Percentiles rank a stretch among this genome's conserved stretches.
Conservation (phyloP, 2,329 filamentous ascomycete genomes). For the Fusarium metavorans region DNA sequence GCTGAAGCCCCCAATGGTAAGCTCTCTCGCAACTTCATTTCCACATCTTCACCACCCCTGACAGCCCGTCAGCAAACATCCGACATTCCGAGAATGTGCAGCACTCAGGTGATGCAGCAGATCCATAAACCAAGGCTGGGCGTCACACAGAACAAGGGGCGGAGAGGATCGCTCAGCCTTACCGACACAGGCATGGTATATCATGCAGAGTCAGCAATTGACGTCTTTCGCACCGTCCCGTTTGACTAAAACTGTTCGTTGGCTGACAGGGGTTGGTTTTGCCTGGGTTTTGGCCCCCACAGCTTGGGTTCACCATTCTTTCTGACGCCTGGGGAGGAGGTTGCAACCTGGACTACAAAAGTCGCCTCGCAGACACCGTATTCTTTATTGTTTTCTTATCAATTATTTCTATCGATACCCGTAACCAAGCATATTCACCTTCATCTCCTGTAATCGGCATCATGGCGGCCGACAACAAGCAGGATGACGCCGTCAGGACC, state of each 20-base stretch:
- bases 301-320: neutral
- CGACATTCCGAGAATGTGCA: neutral
- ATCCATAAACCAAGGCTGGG: neutral
- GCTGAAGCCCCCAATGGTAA: neutral
- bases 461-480: constrained; percentile 39
- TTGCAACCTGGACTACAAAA: neutral
- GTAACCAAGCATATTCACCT: neutral
- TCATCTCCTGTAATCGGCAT: neutral
- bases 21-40: neutral
- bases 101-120: neutral
- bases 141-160: neutral
- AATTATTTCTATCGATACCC: neutral
- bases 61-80: neutral
- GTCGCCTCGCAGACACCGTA: neutral
- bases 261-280: neutral
- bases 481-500: constrained; percentile 20
- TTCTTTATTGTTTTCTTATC: neutral
- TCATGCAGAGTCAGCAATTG: constrained; percentile 29
- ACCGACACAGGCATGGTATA: constrained; percentile 39
- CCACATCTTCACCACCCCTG: neutral
- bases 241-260: neutral
- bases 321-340: neutral
- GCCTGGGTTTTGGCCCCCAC: neutral
- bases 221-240: neutral
- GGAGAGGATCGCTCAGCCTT: constrained; percentile 20